phyloP scores from a whole-genome alignment of 768 basidiomycete genomes.

The Dendrothele bispora region DNA sequence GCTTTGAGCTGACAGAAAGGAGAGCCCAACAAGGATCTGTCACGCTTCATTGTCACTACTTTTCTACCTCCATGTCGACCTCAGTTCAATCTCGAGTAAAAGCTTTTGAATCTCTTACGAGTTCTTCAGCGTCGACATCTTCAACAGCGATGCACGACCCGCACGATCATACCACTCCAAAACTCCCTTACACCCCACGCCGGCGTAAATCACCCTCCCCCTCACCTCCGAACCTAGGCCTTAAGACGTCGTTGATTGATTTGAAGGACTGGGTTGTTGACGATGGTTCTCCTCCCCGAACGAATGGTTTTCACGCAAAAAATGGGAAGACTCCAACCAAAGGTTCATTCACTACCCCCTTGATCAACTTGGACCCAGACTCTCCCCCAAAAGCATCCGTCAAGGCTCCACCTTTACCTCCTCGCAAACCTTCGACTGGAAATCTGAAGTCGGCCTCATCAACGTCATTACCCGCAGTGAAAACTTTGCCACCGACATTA shows the following conservation, averaged over 20 bases:
- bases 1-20: neutral
- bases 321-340: too few relatives aligned
- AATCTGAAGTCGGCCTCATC: constrained; percentile 44
- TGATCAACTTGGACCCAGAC: too few relatives aligned
- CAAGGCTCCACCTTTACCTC: constrained; percentile 64
- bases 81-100: constrained; percentile 58
- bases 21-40: neutral
- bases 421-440: constrained; percentile 58
- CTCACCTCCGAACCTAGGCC: constrained; percentile 47
- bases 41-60: neutral
- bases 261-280: constrained; percentile 75
- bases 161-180: constrained; percentile 39
- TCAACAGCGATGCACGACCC: constrained; percentile 14
- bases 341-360: too few relatives aligned
- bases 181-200: constrained; percentile 48
- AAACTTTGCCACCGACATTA: constrained; percentile 25
- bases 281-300: constrained; percentile 42
- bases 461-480: constrained; percentile 23
- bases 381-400: too few relatives aligned
- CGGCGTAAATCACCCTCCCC: constrained; percentile 46
- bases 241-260: constrained; percentile 66
- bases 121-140: constrained; percentile 21
- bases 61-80: constrained; percentile 38
- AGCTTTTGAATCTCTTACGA: constrained; percentile 60
- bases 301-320: constrained; percentile 20